Evolutionary conservation across 148 eudicot species (phyloP).

Genomic region (Cornus controversa): DNA sequence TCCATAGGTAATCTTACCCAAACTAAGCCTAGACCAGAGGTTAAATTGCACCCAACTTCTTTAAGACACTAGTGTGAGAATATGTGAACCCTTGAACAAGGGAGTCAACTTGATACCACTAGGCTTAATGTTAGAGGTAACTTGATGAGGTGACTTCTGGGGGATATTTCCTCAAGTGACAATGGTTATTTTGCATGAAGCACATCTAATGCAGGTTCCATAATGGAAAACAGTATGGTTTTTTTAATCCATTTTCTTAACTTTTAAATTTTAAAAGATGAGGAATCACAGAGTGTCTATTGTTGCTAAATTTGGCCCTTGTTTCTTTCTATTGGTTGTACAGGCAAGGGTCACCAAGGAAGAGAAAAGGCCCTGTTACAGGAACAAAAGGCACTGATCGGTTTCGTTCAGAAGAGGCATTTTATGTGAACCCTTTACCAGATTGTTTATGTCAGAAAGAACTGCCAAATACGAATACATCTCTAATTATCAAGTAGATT

Average conservation of each 20-base stretch:
- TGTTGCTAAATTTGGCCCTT: conserved; percentile 1
- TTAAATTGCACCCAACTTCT: not conserved
- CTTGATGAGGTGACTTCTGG: not conserved
- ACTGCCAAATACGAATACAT: conserved; percentile 14
- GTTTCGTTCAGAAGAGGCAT: conserved; percentile 90
- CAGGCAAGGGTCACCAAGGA: conserved; percentile 96
- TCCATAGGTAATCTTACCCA: not conserved
- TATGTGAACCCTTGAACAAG: not conserved
- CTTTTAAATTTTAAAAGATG: not conserved
- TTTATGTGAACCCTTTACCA: conserved; percentile 92
- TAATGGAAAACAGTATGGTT: not conserved
- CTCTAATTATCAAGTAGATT: conserved; percentile 28
- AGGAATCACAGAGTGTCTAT: not conserved
- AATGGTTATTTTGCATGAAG: not conserved
- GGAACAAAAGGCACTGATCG: conserved; percentile 95
- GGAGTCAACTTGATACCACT: not conserved
- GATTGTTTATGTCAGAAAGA: conserved; percentile 79
- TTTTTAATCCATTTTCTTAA: not conserved
- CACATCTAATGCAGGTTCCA: not conserved
- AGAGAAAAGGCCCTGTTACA: conserved; percentile 82
- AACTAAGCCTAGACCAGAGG: not conserved
- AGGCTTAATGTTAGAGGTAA: not conserved
- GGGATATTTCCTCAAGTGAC: not conserved
- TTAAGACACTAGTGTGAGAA: not conserved
- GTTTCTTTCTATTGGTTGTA: not conserved